These are phyloP conservation scores for Eleusine indica DNA, from an alignment of 176 grass and related monocot genomes.

Conservation along the genomic window DNA sequence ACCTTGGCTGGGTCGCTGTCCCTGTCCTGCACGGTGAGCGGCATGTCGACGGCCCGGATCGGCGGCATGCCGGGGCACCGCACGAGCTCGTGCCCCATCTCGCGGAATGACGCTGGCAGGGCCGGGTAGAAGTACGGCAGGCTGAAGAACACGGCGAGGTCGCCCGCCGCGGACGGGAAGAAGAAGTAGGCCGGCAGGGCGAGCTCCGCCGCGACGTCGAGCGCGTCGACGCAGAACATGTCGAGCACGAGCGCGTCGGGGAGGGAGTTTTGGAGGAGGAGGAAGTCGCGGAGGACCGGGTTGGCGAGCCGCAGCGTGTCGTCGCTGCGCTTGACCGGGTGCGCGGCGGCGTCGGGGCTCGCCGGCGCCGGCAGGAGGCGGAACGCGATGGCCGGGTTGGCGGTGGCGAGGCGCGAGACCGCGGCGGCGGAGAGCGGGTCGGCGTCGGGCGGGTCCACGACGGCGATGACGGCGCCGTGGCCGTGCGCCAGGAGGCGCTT, in stretches of 20 bases:
- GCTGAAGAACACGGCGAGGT: conserved; percentile 49
- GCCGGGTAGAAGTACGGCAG: conserved; percentile 28
- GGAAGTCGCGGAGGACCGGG: conserved; percentile 14
- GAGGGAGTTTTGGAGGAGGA: background rate
- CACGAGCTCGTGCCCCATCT: conserved; percentile 38
- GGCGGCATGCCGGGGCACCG: conserved; percentile 45
- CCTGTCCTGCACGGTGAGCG: background rate
- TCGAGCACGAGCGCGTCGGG: conserved; percentile 57
- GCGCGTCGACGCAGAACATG: conserved; percentile 62
- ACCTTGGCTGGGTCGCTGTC: conserved; percentile 22
- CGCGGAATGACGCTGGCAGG: conserved; percentile 37
- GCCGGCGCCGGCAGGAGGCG: conserved; percentile 32
- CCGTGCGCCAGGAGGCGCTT: conserved; percentile 49
- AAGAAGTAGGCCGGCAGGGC: conserved; percentile 52
- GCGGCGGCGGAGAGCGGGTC: conserved; percentile 32
- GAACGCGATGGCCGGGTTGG: conserved; percentile 51
- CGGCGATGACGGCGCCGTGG: conserved; percentile 41
- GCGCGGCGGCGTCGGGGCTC: conserved; percentile 24
- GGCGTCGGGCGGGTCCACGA: conserved; percentile 42
- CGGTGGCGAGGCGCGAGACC: conserved; percentile 22
- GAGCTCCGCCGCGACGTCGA: conserved; percentile 55
- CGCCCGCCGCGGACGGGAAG: conserved; percentile 39
- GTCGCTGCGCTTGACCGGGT: conserved; percentile 13
- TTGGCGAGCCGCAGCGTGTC: conserved; percentile 46
- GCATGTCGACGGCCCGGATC: conserved; percentile 45